phyloP scores from a whole-genome alignment of 768 basidiomycete species.

The Suillus subluteus region DNA sequence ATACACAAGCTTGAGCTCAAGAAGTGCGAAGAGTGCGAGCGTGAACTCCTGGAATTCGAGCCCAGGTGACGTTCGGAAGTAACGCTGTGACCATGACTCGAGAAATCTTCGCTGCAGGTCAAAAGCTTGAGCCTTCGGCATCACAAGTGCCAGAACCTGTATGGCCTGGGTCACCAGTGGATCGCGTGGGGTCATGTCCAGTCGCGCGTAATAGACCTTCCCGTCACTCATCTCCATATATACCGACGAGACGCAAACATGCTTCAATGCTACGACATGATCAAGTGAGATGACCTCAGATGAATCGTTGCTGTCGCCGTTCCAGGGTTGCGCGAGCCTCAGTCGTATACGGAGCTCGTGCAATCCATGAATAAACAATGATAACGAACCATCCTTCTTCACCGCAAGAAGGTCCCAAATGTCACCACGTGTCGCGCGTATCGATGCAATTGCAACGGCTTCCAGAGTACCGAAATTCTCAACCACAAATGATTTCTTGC shows the following conservation, averaged over 20 bases:
- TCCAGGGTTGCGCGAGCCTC: conserved; percentile 17
- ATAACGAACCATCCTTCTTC: conserved; percentile 55
- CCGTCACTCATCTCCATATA: conserved; percentile 59
- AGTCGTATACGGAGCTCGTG: conserved; percentile 45
- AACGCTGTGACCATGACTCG: conserved; percentile 53
- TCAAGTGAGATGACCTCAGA: conserved; percentile 21
- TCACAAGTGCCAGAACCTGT: conserved; percentile 59
- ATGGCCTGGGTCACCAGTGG: conserved; percentile 61
- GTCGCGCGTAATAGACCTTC: conserved; percentile 44
- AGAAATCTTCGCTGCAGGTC: conserved; percentile 59
- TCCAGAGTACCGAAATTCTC: conserved; percentile 39
- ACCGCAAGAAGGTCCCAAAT: conserved; percentile 74
- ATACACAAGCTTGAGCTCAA: conserved; percentile 43
- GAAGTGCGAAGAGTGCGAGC: conserved; percentile 50
- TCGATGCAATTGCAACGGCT: conserved; percentile 57
- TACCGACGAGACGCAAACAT: conserved; percentile 53
- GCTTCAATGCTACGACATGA: conserved; percentile 47
- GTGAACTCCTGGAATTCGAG: conserved; percentile 62
- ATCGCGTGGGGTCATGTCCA: conserved; percentile 62
- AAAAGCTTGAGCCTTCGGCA: conserved; percentile 62
- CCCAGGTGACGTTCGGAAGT: conserved; percentile 46
- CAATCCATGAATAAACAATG: conserved; percentile 65
- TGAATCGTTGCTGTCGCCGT: conserved; percentile 10
- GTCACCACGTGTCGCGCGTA: conserved; percentile 63
- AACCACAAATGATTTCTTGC: conserved; percentile 45